Conservation (phyloP, 805 yeast genomes). For the Cyberlindnera xishuangbannaensis region DNA sequence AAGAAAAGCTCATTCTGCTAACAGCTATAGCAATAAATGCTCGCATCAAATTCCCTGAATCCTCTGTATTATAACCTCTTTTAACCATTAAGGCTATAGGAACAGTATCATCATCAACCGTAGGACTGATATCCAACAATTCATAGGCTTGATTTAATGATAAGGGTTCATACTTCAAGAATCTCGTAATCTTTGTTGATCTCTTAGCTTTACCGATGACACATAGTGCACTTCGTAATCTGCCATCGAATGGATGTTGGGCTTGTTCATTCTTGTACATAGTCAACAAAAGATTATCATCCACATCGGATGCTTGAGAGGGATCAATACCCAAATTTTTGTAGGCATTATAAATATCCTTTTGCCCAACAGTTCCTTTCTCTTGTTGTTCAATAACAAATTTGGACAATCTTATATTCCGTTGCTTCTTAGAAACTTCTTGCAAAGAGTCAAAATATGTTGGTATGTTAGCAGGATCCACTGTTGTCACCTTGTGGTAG, state of each 20-base stretch:
- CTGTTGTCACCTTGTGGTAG: conserved; percentile 34
- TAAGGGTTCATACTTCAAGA: conserved; percentile 42
- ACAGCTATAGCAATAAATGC: conserved; percentile 61
- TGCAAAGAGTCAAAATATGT: conserved; percentile 53
- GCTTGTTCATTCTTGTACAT: conserved; percentile 29
- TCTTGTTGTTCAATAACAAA: conserved; percentile 42
- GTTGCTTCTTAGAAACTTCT: conserved; percentile 42
- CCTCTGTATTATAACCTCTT: conserved; percentile 44
- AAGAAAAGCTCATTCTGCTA: conserved; percentile 47
- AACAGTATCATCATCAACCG: conserved; percentile 64
- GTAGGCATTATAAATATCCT: conserved; percentile 39
- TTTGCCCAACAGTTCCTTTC: conserved; percentile 46
- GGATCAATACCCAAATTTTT: conserved; percentile 30
- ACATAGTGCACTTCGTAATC: conserved; percentile 34
- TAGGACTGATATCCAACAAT: conserved; percentile 42
- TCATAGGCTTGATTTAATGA: conserved; percentile 45
- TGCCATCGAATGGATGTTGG: conserved; percentile 16
- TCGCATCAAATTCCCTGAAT: conserved; percentile 39
- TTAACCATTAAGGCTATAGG: conserved; percentile 69
- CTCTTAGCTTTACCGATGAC: conserved; percentile 34
- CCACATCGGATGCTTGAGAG: conserved; percentile 15
- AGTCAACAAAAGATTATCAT: conserved; percentile 28
- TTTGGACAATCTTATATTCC: conserved; percentile 39
- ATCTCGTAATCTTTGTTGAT: conserved; percentile 31
- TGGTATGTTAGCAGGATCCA: conserved; percentile 43